These are phyloP conservation scores for Oemleria cerasiformis DNA, from an alignment of 306 rosid species.

Conservation along the genomic window DNA sequence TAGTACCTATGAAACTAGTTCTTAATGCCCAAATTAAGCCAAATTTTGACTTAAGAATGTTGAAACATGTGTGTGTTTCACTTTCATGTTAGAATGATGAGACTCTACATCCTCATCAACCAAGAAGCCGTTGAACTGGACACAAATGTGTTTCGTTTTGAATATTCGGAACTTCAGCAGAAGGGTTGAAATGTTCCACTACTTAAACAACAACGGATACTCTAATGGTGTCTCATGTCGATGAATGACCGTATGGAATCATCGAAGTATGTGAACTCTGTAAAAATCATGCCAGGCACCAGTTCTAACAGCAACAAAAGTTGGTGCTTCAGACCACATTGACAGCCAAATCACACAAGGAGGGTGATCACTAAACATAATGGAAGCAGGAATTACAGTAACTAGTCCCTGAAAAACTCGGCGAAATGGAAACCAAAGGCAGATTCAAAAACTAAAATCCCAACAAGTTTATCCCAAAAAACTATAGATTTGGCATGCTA, in stretches of 20 bases:
- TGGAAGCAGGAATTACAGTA: neutral
- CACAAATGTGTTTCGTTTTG: neutral
- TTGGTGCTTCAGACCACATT: slow-evolving; percentile 8
- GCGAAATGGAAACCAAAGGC: neutral
- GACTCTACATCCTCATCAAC: neutral
- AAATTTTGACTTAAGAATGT: neutral
- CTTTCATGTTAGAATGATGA: neutral
- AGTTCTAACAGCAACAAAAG: slow-evolving; percentile 15
- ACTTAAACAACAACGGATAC: neutral
- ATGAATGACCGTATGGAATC: neutral
- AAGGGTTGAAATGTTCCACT: neutral
- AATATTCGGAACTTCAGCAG: neutral
- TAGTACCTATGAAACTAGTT: neutral
- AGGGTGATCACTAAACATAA: neutral
- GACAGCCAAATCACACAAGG: neutral
- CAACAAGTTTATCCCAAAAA: neutral
- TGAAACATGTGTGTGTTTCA: neutral
- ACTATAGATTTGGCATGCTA: no score
- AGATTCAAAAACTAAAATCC: neutral
- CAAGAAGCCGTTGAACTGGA: neutral
- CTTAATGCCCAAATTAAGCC: neutral
- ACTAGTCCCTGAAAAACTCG: neutral
- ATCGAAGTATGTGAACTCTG: neutral
- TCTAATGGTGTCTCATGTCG: neutral
- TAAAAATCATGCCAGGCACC: neutral